These are phyloP conservation scores for Eleusine indica DNA, from an alignment of 176 grass and related monocot species.

Conservation along the genomic window DNA sequence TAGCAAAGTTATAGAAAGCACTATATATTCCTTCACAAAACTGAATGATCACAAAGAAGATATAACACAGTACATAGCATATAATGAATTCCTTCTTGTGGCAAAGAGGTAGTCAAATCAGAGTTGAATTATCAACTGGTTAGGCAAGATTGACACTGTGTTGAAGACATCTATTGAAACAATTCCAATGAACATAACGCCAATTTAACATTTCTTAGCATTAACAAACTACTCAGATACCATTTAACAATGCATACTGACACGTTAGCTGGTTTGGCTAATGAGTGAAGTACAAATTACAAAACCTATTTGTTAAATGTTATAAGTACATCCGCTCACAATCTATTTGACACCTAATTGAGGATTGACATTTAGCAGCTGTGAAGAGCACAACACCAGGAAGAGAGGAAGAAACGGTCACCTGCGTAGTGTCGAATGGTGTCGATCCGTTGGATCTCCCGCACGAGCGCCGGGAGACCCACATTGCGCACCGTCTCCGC, in stretches of 20 bases:
- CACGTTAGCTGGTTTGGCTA: too few species aligned
- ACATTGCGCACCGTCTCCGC: neutral
- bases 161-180: too few species aligned
- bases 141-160: too few species aligned
- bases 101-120: neutral
- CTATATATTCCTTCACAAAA: conserved; percentile 20
- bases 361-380: neutral
- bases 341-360: neutral
- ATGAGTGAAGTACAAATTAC: too few species aligned
- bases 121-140: too few species aligned
- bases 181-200: too few species aligned
- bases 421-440: conserved; percentile 68
- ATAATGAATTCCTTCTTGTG: neutral
- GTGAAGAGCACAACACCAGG: neutral
- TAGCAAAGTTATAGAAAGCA: conserved; percentile 51
- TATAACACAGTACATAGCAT: neutral
- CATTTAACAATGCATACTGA: too few species aligned
- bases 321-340: too few species aligned
- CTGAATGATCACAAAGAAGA: conserved; percentile 6
- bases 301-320: too few species aligned
- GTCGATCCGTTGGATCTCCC: conserved; percentile 65
- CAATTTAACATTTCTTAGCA: too few species aligned
- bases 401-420: conserved; percentile 28
- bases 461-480: conserved; percentile 44
- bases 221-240: too few species aligned